Conservation (phyloP, 2,329 filamentous ascomycete species). For the Pseudocercospora vitis region DNA sequence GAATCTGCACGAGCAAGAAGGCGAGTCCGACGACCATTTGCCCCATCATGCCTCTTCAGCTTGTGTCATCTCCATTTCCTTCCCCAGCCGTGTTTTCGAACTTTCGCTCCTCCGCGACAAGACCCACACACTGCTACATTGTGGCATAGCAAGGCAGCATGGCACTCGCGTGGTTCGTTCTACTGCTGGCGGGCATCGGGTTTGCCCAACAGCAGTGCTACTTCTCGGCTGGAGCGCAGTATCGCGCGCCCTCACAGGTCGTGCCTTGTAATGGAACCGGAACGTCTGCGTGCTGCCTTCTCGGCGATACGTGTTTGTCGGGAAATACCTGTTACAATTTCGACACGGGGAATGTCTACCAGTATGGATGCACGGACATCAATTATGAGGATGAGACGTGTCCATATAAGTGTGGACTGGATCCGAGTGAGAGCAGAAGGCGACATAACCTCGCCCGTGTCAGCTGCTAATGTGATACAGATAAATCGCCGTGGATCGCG, state of each 20-base stretch:
- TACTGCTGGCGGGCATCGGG: conserved; percentile 3
- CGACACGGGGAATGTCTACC: conserved; percentile 31
- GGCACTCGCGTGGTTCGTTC: conserved; percentile 1
- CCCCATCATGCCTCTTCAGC: neutral
- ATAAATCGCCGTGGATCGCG: conserved; percentile 33
- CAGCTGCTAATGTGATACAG: conserved; percentile 21
- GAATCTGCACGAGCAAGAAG: neutral
- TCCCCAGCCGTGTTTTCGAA: neutral
- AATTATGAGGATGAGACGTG: conserved; percentile 31
- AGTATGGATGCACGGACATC: conserved; percentile 39
- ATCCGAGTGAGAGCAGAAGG: conserved; percentile 26
- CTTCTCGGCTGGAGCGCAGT: conserved; percentile 31
- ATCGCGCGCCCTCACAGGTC: conserved; percentile 29
- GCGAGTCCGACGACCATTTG: neutral
- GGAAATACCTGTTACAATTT: conserved; percentile 35
- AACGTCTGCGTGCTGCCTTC: conserved; percentile 32
- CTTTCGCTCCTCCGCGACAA: neutral
- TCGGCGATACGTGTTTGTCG: conserved; percentile 33
- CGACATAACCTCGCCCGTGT: too few species aligned
- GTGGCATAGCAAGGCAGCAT: neutral
- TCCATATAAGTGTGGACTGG: conserved; percentile 35
- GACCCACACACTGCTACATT: neutral
- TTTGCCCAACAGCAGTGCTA: conserved; percentile 36
- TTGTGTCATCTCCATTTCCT: neutral
- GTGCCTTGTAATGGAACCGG: conserved; percentile 31